Base-by-base conservation (phyloP, 495 filamentous ascomycete species). In the Penicillium riverlandense region DNA sequence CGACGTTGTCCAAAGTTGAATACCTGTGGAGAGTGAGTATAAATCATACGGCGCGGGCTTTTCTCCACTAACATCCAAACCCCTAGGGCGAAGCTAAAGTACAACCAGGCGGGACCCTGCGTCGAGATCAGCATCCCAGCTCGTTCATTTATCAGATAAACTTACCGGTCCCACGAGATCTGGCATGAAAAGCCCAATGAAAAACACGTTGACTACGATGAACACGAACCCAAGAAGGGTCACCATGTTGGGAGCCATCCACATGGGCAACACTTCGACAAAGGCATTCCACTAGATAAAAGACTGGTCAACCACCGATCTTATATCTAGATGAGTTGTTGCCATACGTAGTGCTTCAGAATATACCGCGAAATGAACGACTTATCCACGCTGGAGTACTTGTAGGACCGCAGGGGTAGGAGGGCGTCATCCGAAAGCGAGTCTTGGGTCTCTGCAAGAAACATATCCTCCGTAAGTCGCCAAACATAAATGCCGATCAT, bases 1-100 rank as follows among this genome's bases (percentile, higher is more conserved):
- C 92, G 33, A 98, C 83, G 59, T 98, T 98, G 70, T 98, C 92
- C 80, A 98, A 85, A 10, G 92, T 98, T 32, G 91, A 95, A 68
- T 97, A 97, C 70, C 81, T 55, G 43, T 42, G 31, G 43, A 43
- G 13, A 35, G 37, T 47, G 6, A 49, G 32, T 15, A 13, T 4
- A 29, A 10, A 40, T 35, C 38, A 37, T 22, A 9, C 13, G 14
- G 10, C 41, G 12, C 14, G 11, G 7, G 12, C 8, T 16, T 22
- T 5, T n/a, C 3, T 14, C 35, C 29, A 62, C 79, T 71, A 56
- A 84, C 85, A 91, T 90, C 85, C 92, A 96, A 38, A 96, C 71
- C 27, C 90, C 90, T 49, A 94, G 75, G 10, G 90, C 90, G 61
- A 96, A 96, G 57, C 88, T 95, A 58, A 86, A 92, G 67, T 96